A percentile compares a stretch with the other conserved stretches of the same genome.
Evolutionary conservation across 192 early-diverging fungal genomes (phyloP).

Genomic region (Lunasporangiospora selenospora): DNA sequence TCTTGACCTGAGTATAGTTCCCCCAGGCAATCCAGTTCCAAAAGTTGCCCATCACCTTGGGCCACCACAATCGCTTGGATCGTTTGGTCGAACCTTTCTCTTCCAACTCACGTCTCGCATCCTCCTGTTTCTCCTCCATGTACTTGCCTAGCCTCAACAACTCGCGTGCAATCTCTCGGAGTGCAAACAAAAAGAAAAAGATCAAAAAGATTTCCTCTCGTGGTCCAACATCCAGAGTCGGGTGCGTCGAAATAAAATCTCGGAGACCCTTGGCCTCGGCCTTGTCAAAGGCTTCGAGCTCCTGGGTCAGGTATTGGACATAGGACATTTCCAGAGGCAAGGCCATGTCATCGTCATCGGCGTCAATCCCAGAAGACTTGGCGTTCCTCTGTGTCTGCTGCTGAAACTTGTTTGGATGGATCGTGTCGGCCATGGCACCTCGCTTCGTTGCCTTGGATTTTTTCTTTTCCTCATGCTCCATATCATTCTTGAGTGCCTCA

Average conservation of each 20-base stretch:
- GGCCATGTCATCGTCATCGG: slow-evolving; percentile 19
- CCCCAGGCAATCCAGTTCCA: slow-evolving; percentile 47
- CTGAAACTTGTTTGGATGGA: slow-evolving; percentile 19
- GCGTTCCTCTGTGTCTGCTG: slow-evolving; percentile 8
- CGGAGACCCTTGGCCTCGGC: slow-evolving; percentile 38
- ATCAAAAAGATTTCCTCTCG: slow-evolving; percentile 59
- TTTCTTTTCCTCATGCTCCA: slow-evolving; percentile 10
- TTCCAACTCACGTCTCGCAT: slow-evolving; percentile 6
- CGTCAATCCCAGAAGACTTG: slow-evolving; percentile 9
- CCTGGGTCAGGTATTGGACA: slow-evolving; percentile 35
- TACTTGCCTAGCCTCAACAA: slow-evolving; percentile 37
- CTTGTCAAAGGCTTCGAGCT: slow-evolving; percentile 36
- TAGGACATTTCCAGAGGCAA: slow-evolving; percentile 32
- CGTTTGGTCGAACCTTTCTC: slow-evolving; percentile 13
- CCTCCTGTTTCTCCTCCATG: slow-evolving; percentile 24
- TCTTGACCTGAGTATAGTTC: slow-evolving; percentile 40
- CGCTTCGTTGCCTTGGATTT: slow-evolving; percentile 1
- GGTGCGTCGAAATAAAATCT: slow-evolving; percentile 43
- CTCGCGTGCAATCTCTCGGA: slow-evolving; percentile 57
- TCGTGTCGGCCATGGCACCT: background rate
- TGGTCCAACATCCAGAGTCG: slow-evolving; percentile 39
- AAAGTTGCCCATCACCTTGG: slow-evolving; percentile 44
- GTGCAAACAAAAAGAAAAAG: slow-evolving; percentile 59
- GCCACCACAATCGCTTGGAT: slow-evolving; percentile 34
- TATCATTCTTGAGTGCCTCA: slow-evolving; percentile 24